phyloP scores from a whole-genome alignment of 1,284 basidiomycete genomes.

The Tilletiopsis washingtonensis region DNA sequence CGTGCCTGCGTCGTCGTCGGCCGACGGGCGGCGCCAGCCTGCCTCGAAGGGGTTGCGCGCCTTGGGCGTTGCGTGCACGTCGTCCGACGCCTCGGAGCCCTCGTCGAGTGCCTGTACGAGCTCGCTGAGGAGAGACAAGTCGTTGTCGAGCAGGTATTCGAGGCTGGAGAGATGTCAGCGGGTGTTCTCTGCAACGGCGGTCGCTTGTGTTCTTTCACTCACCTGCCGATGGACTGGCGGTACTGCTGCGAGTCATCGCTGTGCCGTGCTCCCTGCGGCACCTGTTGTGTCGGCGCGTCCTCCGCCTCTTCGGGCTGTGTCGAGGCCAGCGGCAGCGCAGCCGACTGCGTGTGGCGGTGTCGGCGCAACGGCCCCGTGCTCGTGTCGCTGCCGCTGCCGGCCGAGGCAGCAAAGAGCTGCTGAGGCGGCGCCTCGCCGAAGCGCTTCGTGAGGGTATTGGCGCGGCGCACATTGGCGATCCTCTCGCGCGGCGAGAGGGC shows the following conservation, averaged over 20 bases:
- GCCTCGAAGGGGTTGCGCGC: too few relatives aligned
- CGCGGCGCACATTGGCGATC: neutral
- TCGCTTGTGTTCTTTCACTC: neutral
- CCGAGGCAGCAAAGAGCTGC: neutral
- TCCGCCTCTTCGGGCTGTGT: too few relatives aligned
- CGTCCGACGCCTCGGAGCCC: conserved; percentile 2
- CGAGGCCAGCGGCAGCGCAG: too few relatives aligned
- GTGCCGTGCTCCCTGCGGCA: too few relatives aligned
- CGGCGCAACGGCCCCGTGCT: too few relatives aligned
- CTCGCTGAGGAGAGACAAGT: conserved; percentile 5
- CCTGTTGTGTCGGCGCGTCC: too few relatives aligned
- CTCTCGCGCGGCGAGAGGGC: neutral
- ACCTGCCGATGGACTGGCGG: neutral
- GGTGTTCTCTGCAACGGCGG: neutral
- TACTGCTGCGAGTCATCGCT: neutral
- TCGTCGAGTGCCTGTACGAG: conserved; percentile 7
- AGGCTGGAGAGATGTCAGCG: neutral
- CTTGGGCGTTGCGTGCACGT: too few relatives aligned
- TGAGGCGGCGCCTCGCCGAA: conserved; percentile 3
- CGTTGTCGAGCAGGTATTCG: conserved; percentile 11
- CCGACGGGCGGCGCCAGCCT: too few relatives aligned
- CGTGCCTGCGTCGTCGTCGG: too few relatives aligned
- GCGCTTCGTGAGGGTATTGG: neutral
- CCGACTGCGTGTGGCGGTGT: too few relatives aligned
- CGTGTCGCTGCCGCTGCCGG: too few relatives aligned